A percentile compares a stretch with the other conserved stretches of the same genome.
These are phyloP conservation scores for Sugiyamaella neomexicana DNA, from an alignment of 1,139 yeast species.

Conservation along the genomic window DNA sequence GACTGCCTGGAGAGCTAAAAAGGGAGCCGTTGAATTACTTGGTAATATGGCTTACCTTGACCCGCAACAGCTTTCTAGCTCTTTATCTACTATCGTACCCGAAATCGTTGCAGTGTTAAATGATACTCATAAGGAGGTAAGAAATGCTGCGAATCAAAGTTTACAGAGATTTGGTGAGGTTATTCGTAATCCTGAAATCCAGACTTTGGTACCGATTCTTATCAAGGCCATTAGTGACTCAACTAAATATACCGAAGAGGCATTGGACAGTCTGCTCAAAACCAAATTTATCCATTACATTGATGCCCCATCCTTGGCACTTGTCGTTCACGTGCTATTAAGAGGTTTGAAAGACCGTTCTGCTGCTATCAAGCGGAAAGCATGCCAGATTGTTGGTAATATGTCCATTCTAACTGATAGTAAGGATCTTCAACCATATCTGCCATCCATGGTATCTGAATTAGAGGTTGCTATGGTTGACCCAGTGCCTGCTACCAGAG, in stretches of 20 bases:
- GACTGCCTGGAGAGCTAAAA: conserved; percentile 93
- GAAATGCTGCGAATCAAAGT: conserved; percentile 91
- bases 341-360: conserved; percentile 95
- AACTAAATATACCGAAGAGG: conserved; percentile 80
- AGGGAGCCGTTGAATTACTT: conserved; percentile 91
- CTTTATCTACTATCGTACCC: conserved; percentile 87
- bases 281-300: conserved; percentile 97
- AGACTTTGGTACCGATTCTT: conserved; percentile 80
- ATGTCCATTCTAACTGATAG: conserved; percentile 95
- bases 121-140: conserved; percentile 94
- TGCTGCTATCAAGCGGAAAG: conserved; percentile 86
- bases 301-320: conserved; percentile 96
- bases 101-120: conserved; percentile 93
- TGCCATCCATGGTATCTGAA: conserved; percentile 72
- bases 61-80: conserved; percentile 88
- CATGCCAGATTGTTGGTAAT: conserved; percentile 97
- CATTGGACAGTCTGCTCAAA: conserved; percentile 78
- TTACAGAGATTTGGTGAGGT: conserved; percentile 94
- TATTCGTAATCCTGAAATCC: conserved; percentile 95
- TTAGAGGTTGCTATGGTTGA: conserved; percentile 96
- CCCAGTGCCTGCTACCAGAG: conserved; percentile 95
- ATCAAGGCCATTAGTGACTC: conserved; percentile 96
- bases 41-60: conserved; percentile 98
- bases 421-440: conserved; percentile 80
- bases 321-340: conserved; percentile 89